These are phyloP conservation scores for Circinella umbellata DNA, from an alignment of 371 early-diverging fungal species.

Conservation along the genomic window DNA sequence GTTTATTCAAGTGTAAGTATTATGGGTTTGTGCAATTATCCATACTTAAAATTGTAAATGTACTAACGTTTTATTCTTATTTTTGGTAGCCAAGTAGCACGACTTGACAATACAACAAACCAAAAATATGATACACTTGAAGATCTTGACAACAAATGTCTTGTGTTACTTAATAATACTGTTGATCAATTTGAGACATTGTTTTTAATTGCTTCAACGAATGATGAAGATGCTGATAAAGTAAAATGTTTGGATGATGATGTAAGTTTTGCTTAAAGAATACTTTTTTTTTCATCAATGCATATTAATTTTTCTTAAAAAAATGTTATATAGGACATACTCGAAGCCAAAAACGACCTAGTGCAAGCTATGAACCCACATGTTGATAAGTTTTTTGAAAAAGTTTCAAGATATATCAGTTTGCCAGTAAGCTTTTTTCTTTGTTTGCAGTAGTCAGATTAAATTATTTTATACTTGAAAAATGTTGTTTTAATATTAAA, in stretches of 20 bases:
- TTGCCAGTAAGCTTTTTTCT: conserved; percentile 27
- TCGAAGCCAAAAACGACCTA: conserved; percentile 29
- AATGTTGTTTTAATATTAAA: not conserved
- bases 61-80: not conserved
- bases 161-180: conserved; percentile 36
- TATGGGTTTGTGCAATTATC: too few relatives aligned
- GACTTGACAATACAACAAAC: conserved; percentile 23
- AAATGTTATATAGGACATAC: conserved; percentile 18
- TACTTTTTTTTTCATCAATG: not conserved
- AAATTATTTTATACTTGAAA: too few relatives aligned
- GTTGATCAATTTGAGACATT: conserved; percentile 28
- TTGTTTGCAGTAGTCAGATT: not conserved
- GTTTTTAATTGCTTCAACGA: conserved; percentile 15
- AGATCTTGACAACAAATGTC: conserved; percentile 19
- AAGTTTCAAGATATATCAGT: conserved; percentile 16
- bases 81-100: conserved; percentile 25
- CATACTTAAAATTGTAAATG: not conserved
- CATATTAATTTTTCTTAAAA: not conserved
- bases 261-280: not conserved
- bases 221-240: conserved; percentile 11
- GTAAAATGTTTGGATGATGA: not conserved
- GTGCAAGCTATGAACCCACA: conserved; percentile 24
- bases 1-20: conserved; percentile 54
- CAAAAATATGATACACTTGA: conserved; percentile 9
- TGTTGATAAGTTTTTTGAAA: conserved; percentile 26